Evolutionary conservation across 2,329 filamentous ascomycete genomes (phyloP), one percentile per base, ranked within the genome.

Genomic region (Trichoderma arundinaceum): DNA sequence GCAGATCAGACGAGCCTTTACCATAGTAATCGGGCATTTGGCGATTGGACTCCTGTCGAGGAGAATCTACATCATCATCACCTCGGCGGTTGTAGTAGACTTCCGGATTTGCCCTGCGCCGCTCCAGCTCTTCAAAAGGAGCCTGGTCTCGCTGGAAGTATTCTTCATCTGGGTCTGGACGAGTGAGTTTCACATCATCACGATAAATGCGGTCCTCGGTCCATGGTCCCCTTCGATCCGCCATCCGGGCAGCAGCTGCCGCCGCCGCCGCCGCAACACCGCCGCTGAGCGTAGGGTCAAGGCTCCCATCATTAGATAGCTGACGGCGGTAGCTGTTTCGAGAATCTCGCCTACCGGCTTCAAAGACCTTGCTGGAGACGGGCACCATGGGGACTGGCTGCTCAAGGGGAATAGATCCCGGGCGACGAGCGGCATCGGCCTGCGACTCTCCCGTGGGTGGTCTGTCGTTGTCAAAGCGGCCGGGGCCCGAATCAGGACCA

Each of bases 361-460:
- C 84, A 71, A 92, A 91, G 1, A 94, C 83, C 17, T 86, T 85
- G 68, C 86, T 85, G 43, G 89, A 88, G 2, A 96, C 87, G 0
- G 91, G 92, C 2, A 85, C 83, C 66, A 92, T 85, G 2, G 94
- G 94, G 71, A 93, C 90, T 2, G 94, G 94, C 71, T 96, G 92
- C 74, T 95, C 90, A n/a, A 97, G 82, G 10, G 89, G 88, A 38
- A 92, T 84, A 0, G 86, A 82, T 6, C 81, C 86, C 5, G 88
- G 85, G 48, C 86, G 82, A 17, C 76, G 78, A 22, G 78, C 75
- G 7, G 80, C 72, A 49, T 80, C 77, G 63, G 78, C 75, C 43
- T 75, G 76, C 54, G 76, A 76, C 15, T 81, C 81, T 13, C 81
- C 74, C n/a, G 81, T 73, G 43, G 86, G 85, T 22, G 78, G 80